A percentile compares a stretch with the other conserved stretches of the same genome.
Conservation (phyloP, 2,329 filamentous ascomycete genomes). For the Camillea tinctor region DNA sequence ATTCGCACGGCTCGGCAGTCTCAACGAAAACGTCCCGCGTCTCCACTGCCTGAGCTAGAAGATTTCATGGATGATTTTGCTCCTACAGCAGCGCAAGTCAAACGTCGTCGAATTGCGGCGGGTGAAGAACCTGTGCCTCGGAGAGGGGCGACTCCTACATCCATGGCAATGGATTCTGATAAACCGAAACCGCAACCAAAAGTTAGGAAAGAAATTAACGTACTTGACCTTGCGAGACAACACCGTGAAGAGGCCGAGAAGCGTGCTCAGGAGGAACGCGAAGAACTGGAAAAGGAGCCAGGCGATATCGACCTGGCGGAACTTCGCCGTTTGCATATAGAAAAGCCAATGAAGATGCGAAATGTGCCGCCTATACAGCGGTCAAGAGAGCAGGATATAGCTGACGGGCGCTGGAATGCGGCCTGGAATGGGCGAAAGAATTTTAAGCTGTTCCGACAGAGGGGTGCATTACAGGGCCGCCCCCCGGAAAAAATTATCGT, state of each 20-base stretch:
- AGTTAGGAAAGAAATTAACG: conserved; percentile 61
- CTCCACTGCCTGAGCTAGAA: conserved; percentile 42
- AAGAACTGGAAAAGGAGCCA: conserved; percentile 49
- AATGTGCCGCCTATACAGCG: conserved; percentile 30
- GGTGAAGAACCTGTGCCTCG: conserved; percentile 46
- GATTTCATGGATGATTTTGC: conserved; percentile 71
- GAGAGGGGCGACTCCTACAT: conserved; percentile 29
- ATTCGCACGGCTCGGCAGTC: conserved; percentile 23
- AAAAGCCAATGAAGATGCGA: conserved; percentile 73
- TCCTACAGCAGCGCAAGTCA: conserved; percentile 74
- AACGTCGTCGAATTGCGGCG: conserved; percentile 69
- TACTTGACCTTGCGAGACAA: conserved; percentile 64
- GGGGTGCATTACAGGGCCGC: conserved; percentile 47
- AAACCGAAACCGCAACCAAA: conserved; percentile 38
- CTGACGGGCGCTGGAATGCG: conserved; percentile 71
- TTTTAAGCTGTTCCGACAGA: conserved; percentile 81
- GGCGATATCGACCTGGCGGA: conserved; percentile 70
- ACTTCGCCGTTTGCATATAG: conserved; percentile 70
- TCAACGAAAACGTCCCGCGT: conserved; percentile 47
- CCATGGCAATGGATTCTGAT: conserved; percentile 28
- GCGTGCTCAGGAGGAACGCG: conserved; percentile 52
- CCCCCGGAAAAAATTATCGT: conserved; percentile 60
- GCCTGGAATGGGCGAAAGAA: conserved; percentile 94
- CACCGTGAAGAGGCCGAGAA: conserved; percentile 66
- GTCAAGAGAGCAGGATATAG: conserved; percentile 50